Evolutionary conservation across 768 basidiomycete genomes (phyloP), one percentile per base, ranked within the genome.

Genomic region (Tricholoma sp.): DNA sequence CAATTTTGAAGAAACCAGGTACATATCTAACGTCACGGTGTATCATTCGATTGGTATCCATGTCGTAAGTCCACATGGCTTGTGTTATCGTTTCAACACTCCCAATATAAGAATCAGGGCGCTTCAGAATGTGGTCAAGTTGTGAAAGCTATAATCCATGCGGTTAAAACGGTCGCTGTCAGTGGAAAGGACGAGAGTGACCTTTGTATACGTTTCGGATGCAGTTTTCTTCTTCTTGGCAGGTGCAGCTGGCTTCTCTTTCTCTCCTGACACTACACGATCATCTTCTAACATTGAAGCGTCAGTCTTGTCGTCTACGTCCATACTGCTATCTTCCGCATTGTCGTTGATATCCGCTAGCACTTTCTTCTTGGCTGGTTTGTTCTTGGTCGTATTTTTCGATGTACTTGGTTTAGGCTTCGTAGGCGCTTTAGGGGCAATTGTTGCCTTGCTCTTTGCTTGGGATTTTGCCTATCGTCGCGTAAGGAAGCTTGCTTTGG

Each of bases 1-100:
- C 88, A 65, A 99, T 99, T 80, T 99, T 99, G 83, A 95, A 94
- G 71, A 99, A 96, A 53, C 95, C 97, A 0, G 97, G 97, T 2
- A 98, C 95, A 66, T 88, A 99, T 64, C 84, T 91, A 60, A 88
- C 89, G 49, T 86, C 94, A 65, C 88, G 80, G 64, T 84, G 72
- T 1, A 84, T 84, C 87, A 99, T 94, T 29, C 86, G 86, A 65
- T 93, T 94, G 37, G 75, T 83, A 34, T 86, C 86, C 1, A 82
- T 77, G 69, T 98, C 94, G 68, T 86, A 96, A 2, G 93, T 92
- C 97, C 97, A 99, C 85, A 98, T 94, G 28, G 73, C 63, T 67
- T 95, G 89, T 0, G 84, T 89, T 54, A 93, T 79, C 0, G 84
- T 86, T 70, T 98, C 96, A 3, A 98, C 87, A 56, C 94, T 97